A percentile compares a stretch with the other conserved stretches of the same genome.
Conservation (phyloP, 2,329 filamentous ascomycete genomes). For the Sporothrix humicola region DNA sequence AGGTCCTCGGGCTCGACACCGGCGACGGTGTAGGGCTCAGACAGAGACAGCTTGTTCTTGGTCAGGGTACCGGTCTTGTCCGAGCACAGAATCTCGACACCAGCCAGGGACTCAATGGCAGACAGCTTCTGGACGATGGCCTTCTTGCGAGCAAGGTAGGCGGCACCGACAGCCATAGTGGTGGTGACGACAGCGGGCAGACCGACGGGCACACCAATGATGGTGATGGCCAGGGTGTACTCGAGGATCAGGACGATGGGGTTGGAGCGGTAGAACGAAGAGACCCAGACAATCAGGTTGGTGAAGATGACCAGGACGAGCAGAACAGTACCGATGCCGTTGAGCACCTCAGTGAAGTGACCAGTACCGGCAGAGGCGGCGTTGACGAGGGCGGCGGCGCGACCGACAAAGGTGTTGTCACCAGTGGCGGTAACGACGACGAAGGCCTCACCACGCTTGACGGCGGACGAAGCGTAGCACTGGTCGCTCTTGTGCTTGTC, state of each 20-base stretch:
- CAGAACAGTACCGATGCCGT: slow-evolving; percentile 82
- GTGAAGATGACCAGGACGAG: slow-evolving; percentile 81
- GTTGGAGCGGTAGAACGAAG: slow-evolving; percentile 87
- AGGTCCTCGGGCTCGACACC: slow-evolving; percentile 86
- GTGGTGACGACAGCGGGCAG: slow-evolving; percentile 92
- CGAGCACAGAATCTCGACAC: slow-evolving; percentile 91
- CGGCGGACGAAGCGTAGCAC: slow-evolving; percentile 83
- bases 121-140: slow-evolving; percentile 93
- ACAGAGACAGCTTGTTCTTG: slow-evolving; percentile 89
- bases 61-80: slow-evolving; percentile 94
- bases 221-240: slow-evolving; percentile 87
- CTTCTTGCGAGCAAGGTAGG: slow-evolving; percentile 89
- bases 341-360: slow-evolving; percentile 90
- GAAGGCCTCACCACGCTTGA: slow-evolving; percentile 89
- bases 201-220: slow-evolving; percentile 91
- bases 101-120: slow-evolving; percentile 88
- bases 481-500: slow-evolving; percentile 84
- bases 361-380: slow-evolving; percentile 74
- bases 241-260: slow-evolving; percentile 77
- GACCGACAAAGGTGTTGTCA: slow-evolving; percentile 89
- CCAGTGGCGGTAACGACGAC: slow-evolving; percentile 82
- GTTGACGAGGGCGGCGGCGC: slow-evolving; percentile 83
- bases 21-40: slow-evolving; percentile 81
- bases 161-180: slow-evolving; percentile 92
- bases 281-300: slow-evolving; percentile 81